Percentiles rank a stretch among this genome's conserved stretches.
phyloP scores from a whole-genome alignment of 2,329 filamentous ascomycete genomes.

The Aureobasidium mangrovei region DNA sequence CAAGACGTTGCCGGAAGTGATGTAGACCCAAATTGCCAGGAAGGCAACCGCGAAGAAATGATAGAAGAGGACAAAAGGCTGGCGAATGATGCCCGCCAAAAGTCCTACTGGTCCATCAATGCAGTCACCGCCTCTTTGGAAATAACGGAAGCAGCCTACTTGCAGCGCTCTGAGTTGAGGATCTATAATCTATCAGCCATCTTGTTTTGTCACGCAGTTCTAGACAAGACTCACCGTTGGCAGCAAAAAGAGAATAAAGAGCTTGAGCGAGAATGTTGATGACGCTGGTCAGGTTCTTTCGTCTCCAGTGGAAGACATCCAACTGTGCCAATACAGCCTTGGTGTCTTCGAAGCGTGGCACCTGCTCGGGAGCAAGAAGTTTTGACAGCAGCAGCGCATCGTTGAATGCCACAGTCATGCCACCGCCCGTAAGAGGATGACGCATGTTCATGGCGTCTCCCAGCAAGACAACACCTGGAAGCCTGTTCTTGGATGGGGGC shows the following conservation, averaged over 20 bases:
- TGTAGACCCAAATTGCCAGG: constrained; percentile 67
- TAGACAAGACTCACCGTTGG: constrained; percentile 46
- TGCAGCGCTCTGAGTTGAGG: constrained; percentile 70
- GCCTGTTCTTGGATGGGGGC: constrained; percentile 64
- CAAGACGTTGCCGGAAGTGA: constrained; percentile 39
- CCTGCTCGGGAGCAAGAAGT: constrained; percentile 58
- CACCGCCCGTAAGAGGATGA: constrained; percentile 92
- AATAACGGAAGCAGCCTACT: constrained; percentile 87
- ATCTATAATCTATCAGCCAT: constrained; percentile 33
- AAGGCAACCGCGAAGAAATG: constrained; percentile 96
- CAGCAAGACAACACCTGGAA: constrained; percentile 67
- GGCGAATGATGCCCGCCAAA: constrained; percentile 69
- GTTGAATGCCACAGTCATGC: constrained; percentile 96
- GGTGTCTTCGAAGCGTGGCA: constrained; percentile 63
- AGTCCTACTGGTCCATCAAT: constrained; percentile 73
- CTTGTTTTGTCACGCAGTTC: background rate
- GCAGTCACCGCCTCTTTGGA: constrained; percentile 62
- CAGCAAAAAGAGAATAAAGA: constrained; percentile 84
- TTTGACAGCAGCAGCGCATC: constrained; percentile 73
- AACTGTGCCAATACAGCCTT: constrained; percentile 59
- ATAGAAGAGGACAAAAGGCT: constrained; percentile 69
- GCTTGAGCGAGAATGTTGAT: constrained; percentile 98
- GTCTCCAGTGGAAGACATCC: constrained; percentile 71
- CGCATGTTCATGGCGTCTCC: constrained; percentile 99
- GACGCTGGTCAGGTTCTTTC: constrained; percentile 73